phyloP scores from a whole-genome alignment of 306 rosid species.

The Quercus bicolor region DNA sequence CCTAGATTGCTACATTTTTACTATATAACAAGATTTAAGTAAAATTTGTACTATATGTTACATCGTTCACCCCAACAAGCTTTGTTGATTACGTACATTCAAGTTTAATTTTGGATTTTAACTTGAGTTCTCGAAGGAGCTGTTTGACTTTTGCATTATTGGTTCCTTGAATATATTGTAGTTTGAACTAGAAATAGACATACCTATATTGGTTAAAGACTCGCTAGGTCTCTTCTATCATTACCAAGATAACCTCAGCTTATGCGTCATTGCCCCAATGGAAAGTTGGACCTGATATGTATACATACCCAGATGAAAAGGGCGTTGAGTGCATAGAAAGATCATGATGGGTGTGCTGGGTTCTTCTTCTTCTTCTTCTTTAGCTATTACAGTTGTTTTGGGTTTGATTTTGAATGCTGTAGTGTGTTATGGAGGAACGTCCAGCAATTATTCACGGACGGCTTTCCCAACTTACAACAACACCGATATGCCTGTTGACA shows the following conservation, averaged over 20 bases:
- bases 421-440: conserved; percentile 47
- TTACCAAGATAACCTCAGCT: no score
- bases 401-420: conserved; percentile 28
- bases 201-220: not conserved
- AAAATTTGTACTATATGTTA: no score
- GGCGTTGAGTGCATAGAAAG: not conserved
- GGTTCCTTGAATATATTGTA: not conserved
- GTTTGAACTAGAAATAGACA: not conserved
- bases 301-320: not conserved
- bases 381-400: conserved; percentile 13
- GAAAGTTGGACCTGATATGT: not conserved
- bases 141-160: not conserved
- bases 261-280: no score
- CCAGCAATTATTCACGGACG: conserved; percentile 43
- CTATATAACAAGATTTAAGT: no score
- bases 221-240: no score
- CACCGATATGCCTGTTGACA: conserved; percentile 51
- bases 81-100: not conserved
- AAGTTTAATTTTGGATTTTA: not conserved
- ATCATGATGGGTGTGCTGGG: conserved; percentile 29
- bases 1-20: no score
- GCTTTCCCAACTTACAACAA: conserved; percentile 15
- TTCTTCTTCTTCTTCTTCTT: conserved; percentile 20
- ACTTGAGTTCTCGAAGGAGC: not conserved
- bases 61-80: no score